Base-by-base conservation (phyloP, 768 basidiomycete species). In the Porpolomopsis calyptriformis region DNA sequence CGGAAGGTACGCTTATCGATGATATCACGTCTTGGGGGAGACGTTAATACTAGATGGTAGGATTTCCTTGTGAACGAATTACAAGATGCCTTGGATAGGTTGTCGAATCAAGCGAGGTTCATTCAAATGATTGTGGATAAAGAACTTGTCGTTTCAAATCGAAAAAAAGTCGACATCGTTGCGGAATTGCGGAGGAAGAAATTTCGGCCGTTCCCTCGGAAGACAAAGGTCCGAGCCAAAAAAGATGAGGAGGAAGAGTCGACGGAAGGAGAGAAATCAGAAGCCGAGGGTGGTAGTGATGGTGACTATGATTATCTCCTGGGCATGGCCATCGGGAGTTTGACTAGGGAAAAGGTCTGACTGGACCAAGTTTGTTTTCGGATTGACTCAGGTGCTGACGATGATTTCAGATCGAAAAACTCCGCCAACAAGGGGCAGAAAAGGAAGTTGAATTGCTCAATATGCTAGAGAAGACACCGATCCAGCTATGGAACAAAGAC, bases 91-190 rank as follows among this genome's bases (percentile, higher is more conserved):
- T 80, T 87, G 49, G 92, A 97, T 57, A 85, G 78, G 52, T 69
- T 97, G 14, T 81, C 80, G 46, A 98, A 98, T 61, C 96, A 99
- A 60, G 94, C 91, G 10, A 84, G 93, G 18, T 99, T 99, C 64
- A 81, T 99, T 41, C 77, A 90, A 62, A 93, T 97, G 92, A 94
- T 98, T 54, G 74, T 98, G 46, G 78, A 82, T 55, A 86, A 78
- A 60, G 69, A 90, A 57, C 74, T 98, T 16, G 63, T 74, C 23
- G 80, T 99, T 20, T 78, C 84, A 10, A 90, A 85, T 55, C 84
- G 94, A 60, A 92, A 88, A 66, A 93, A 90, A 61, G 76, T 67
- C 1, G 89, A 85, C 43, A 84, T 99, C 51, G 80, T 96, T 29
- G 69, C 62, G 1, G 93, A 99, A 52, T 63, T 99, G 55, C 80